Evolutionary conservation across 2,329 filamentous ascomycete genomes (phyloP), one percentile per base, ranked within the genome.

Genomic region (Colletotrichum graminicola): DNA sequence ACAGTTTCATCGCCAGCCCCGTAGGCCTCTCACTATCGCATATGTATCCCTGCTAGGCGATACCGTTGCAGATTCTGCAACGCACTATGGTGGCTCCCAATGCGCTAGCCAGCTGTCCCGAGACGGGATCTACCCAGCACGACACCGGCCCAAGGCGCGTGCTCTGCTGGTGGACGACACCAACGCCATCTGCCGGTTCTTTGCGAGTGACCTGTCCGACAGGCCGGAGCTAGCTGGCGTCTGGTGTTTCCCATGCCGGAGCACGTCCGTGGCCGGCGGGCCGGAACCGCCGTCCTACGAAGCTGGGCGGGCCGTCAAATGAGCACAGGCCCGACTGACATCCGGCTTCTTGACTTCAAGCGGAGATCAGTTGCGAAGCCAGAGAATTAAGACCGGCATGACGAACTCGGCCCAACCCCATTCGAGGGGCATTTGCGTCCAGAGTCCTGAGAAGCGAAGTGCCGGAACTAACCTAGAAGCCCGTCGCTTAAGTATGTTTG

Each of bases 111-210:
- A 60, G 34, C 55, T 47, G 11, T 52, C 18, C 39, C 18, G n/a
- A 66, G 62, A 61, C 47, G 62, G 67, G 67, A 61, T 70, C 55
- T 60, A 66, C 67, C 67, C n/a, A 41, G 67, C 55, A 70, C n/a
- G 36, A 52, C 34, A 23, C n/a, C 45, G 16, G 29, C 34, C n/a
- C 45, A 29, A 66, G 45, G 39, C 21, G 55, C 21, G 45, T 69
- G 18, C 29, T 51, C 32, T 39, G 16, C n/a, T 23, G n/a, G 14
- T 26, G 59, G 29, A 26, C 26, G 21, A 23, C 14, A 39, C 36
- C 45, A 34, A 8, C n/a, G 7, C 26, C 14, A 18, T 23, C 45
- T 51, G 11, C 16, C n/a, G 45, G 14, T 34, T 39, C 21, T 39
- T 18, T 12, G 29, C 14, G 6, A 34, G 51, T 18, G 7, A 12